phyloP scores from a whole-genome alignment of 139 green algal genomes.

The Chlorella sp. region DNA sequence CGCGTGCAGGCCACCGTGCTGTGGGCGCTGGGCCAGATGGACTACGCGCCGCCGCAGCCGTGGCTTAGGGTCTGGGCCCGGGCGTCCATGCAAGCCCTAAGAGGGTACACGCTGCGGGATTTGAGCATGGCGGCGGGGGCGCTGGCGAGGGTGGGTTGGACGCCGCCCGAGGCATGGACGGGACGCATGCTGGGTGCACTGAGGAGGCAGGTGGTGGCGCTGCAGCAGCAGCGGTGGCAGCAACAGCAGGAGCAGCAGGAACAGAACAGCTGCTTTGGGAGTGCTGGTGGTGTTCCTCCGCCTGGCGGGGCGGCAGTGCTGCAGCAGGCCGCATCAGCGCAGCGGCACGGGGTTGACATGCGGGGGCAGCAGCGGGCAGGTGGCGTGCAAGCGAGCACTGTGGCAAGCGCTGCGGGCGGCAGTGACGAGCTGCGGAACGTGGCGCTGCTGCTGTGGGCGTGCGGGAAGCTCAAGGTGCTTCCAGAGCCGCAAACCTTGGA shows the following conservation, averaged over 20 bases:
- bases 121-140: not conserved
- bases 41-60: not conserved
- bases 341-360: not conserved
- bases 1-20: not conserved
- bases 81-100: not conserved
- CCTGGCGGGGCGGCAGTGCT: not conserved
- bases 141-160: not conserved
- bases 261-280: too few relatives aligned
- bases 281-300: too few relatives aligned
- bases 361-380: not conserved
- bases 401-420: too few relatives aligned
- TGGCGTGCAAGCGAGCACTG: not conserved
- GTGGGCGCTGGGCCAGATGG: not conserved
- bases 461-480: too few relatives aligned
- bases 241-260: too few relatives aligned
- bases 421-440: too few relatives aligned
- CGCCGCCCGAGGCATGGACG: not conserved
- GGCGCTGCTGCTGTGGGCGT: too few relatives aligned
- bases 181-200: not conserved
- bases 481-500: too few relatives aligned
- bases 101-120: not conserved
- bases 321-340: not conserved
- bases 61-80: not conserved
- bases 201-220: not conserved
- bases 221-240: not conserved